Evolutionary conservation across 176 grass and related monocot species (phyloP).

Genomic region (Rhynchospora tenuis): DNA sequence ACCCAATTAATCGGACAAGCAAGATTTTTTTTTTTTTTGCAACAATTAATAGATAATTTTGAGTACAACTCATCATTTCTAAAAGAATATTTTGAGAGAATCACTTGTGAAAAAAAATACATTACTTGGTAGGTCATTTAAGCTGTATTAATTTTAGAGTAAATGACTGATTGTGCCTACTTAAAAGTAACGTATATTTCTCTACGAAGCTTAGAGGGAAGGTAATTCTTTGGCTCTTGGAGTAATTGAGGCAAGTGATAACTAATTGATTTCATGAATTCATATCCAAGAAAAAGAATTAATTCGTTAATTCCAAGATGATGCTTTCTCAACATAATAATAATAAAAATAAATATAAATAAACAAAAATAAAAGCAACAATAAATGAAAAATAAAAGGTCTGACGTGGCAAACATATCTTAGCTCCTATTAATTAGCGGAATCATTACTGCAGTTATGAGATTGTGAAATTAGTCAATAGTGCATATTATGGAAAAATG

Average conservation of each 20-base stretch:
- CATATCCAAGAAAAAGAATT: neutral
- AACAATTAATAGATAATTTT: neutral
- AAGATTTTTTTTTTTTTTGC: too few relatives aligned
- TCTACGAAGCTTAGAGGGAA: slow-evolving; percentile 16
- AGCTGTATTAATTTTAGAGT: neutral
- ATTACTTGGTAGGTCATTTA: neutral
- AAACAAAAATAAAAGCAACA: too few relatives aligned
- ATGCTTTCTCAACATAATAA: neutral
- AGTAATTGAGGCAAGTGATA: slow-evolving; percentile 10
- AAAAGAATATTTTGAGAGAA: neutral
- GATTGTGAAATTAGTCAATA: neutral
- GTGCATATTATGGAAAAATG: neutral
- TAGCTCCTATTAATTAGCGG: neutral
- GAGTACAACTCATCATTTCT: neutral
- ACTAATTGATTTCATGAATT: slow-evolving; percentile 2
- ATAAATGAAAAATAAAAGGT: neutral
- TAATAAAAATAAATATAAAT: too few relatives aligned
- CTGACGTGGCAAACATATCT: neutral
- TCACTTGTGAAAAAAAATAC: neutral
- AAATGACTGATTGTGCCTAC: too few relatives aligned
- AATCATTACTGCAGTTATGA: neutral
- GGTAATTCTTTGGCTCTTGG: slow-evolving; percentile 19
- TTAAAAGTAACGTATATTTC: slow-evolving; percentile 22
- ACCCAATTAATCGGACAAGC: neutral
- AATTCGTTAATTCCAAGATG: neutral